A percentile compares a stretch with the other conserved stretches of the same genome.
Conservation (phyloP, 139 green algal species). For the Chlorella sp. region DNA sequence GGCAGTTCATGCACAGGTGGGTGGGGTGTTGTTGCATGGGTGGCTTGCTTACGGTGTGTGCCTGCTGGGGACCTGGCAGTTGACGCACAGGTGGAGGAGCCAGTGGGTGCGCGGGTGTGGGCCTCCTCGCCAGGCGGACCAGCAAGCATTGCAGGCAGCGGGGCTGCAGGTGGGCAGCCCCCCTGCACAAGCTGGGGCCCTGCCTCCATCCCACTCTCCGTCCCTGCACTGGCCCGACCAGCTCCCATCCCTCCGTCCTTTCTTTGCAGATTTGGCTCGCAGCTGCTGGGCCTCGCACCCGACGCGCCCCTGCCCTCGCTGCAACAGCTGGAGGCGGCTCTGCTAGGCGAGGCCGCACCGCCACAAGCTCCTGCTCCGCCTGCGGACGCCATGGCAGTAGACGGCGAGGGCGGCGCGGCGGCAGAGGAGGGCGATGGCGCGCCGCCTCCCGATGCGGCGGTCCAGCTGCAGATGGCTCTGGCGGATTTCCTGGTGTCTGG, state of each 20-base stretch:
- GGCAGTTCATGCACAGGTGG: constrained; percentile 53
- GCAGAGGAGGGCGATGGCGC: neutral
- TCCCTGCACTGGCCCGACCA: neutral
- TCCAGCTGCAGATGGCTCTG: constrained; percentile 41
- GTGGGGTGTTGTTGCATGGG: neutral
- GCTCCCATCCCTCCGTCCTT: no score
- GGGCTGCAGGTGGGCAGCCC: no score
- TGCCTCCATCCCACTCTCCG: neutral
- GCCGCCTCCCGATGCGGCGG: constrained; percentile 26
- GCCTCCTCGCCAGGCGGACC: no score
- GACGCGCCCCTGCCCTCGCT: constrained; percentile 32
- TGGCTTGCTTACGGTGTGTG: no score
- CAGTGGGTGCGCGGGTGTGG: no score
- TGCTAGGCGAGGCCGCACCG: neutral
- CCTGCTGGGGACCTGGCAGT: no score
- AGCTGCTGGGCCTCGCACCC: constrained; percentile 55
- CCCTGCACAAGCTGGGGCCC: no score
- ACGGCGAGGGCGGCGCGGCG: neutral
- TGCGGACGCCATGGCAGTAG: neutral
- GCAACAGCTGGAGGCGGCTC: constrained; percentile 36
- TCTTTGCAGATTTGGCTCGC: constrained; percentile 44
- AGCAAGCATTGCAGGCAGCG: no score
- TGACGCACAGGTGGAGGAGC: no score
- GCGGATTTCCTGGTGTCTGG: constrained; percentile 56
- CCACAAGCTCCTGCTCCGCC: neutral